A percentile compares a stretch with the other conserved stretches of the same genome.
Conservation (phyloP, 371 early-diverging fungal genomes). For the Zychaea mexicana region DNA sequence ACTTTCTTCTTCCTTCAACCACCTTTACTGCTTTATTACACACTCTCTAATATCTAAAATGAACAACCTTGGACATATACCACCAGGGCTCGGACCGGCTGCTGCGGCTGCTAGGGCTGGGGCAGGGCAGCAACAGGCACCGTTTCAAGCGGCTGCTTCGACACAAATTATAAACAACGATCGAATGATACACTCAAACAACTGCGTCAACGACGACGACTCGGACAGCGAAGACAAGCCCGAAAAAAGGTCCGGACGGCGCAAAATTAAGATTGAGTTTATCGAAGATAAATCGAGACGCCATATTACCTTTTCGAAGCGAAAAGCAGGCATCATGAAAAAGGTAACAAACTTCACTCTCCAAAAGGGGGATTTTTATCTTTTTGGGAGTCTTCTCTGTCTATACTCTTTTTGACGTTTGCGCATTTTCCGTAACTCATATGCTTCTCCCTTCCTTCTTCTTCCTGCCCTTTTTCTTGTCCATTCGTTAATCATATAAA, state of each 20-base stretch:
- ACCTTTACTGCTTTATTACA: neutral
- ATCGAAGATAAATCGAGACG: slow-evolving; percentile 92
- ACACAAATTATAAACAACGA: slow-evolving; percentile 1
- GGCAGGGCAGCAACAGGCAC: neutral
- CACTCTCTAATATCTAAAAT: neutral
- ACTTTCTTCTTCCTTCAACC: neutral
- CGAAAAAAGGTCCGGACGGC: slow-evolving; percentile 69
- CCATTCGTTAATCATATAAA: neutral
- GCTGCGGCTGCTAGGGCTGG: neutral
- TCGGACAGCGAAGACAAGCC: slow-evolving; percentile 23
- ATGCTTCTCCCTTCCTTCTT: neutral
- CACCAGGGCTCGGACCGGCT: neutral
- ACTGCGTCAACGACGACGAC: slow-evolving; percentile 14
- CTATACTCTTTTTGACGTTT: neutral
- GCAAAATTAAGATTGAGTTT: slow-evolving; percentile 94
- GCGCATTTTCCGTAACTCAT: neutral
- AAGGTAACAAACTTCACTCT: slow-evolving; percentile 57
- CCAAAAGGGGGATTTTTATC: neutral
- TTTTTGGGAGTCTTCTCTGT: too few species aligned
- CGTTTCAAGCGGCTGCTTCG: neutral
- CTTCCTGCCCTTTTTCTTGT: neutral
- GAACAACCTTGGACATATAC: slow-evolving; percentile 1
- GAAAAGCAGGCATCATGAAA: slow-evolving; percentile 98
- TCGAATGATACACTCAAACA: neutral
- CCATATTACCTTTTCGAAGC: slow-evolving; percentile 96